A percentile compares a stretch with the other conserved stretches of the same genome.
These are phyloP conservation scores for Graphiopsis chlorocephala DNA, from an alignment of 2,329 filamentous ascomycete genomes.

Conservation along the genomic window DNA sequence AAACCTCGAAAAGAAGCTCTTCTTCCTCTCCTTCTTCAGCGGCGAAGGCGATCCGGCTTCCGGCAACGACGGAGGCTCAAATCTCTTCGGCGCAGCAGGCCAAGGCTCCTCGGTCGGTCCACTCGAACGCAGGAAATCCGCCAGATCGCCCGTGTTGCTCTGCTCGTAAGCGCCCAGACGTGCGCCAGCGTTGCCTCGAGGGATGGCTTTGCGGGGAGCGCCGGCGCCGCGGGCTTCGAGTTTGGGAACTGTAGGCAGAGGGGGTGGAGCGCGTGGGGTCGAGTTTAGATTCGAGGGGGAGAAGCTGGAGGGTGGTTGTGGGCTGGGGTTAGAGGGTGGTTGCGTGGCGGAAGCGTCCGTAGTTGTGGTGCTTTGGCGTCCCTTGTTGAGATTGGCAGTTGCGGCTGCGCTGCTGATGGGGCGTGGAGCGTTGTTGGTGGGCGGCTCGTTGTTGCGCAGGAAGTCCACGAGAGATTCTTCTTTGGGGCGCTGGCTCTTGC, in stretches of 20 bases:
- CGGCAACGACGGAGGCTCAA: not conserved
- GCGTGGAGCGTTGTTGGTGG: conserved; percentile 31
- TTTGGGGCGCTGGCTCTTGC: conserved; percentile 34
- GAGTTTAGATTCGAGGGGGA: not conserved
- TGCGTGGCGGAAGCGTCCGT: not conserved
- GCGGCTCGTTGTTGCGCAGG: conserved; percentile 66
- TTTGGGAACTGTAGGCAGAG: conserved; percentile 5
- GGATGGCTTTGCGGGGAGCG: conserved; percentile 23
- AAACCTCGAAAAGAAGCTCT: conserved; percentile 11
- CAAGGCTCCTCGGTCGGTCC: not conserved
- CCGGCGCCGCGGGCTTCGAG: conserved; percentile 21
- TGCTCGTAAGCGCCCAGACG: conserved; percentile 16
- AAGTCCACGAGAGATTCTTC: conserved; percentile 73
- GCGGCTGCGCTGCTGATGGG: conserved; percentile 16
- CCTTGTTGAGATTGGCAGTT: conserved; percentile 23
- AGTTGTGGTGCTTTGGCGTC: conserved; percentile 18
- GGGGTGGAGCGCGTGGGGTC: conserved; percentile 16
- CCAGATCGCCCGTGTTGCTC: conserved; percentile 39
- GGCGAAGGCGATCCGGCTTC: not conserved
- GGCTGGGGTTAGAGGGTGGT: conserved; percentile 4
- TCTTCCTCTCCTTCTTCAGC: conserved; percentile 13
- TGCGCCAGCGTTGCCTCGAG: conserved; percentile 18
- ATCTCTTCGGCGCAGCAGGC: not conserved
- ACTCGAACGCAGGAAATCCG: conserved; percentile 30
- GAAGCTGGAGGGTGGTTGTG: conserved; percentile 3